Evolutionary conservation across 805 yeast species (phyloP).

Genomic region (Yarrowia sp.): DNA sequence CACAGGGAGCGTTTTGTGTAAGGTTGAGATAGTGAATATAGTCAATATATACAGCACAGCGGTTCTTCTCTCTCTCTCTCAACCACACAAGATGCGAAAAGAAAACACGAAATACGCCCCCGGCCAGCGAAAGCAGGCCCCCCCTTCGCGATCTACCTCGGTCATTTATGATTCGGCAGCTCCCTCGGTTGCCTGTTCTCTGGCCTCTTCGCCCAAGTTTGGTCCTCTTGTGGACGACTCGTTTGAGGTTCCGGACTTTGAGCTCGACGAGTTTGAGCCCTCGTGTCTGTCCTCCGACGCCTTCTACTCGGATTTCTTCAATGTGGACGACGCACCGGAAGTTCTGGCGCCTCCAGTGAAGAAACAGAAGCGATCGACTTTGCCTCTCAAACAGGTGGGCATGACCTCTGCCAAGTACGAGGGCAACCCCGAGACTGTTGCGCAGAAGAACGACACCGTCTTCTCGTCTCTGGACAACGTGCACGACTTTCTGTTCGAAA

Average conservation of each 20-base stretch:
- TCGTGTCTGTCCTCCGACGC: conserved; percentile 5
- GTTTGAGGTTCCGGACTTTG: conserved; percentile 3
- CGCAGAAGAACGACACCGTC: conserved; percentile 7
- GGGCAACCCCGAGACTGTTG: background rate
- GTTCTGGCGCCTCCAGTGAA: background rate
- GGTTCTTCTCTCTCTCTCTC: too few relatives aligned
- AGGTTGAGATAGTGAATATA: conserved; percentile 5
- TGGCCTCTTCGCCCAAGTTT: background rate
- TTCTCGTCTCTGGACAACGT: conserved; percentile 9
- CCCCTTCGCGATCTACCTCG: conserved; percentile 9
- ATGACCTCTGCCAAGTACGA: background rate
- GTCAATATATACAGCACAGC: conserved; percentile 1
- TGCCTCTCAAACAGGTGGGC: conserved; percentile 15
- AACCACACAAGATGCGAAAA: background rate
- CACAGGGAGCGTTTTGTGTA: too few relatives aligned
- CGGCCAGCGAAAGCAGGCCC: conserved; percentile 6
- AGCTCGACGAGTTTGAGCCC: conserved; percentile 5
- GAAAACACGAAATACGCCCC: background rate
- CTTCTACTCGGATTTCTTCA: conserved; percentile 8
- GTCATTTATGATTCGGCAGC: conserved; percentile 10
- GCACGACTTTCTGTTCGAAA: background rate
- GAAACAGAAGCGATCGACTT: background rate
- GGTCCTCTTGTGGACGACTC: background rate
- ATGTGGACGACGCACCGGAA: background rate
- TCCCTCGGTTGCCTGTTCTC: background rate